Percentiles rank a stretch among this genome's conserved stretches.
Evolutionary conservation across 2,329 filamentous ascomycete genomes (phyloP).

Genomic region (Alternaria novae-zelandiae): DNA sequence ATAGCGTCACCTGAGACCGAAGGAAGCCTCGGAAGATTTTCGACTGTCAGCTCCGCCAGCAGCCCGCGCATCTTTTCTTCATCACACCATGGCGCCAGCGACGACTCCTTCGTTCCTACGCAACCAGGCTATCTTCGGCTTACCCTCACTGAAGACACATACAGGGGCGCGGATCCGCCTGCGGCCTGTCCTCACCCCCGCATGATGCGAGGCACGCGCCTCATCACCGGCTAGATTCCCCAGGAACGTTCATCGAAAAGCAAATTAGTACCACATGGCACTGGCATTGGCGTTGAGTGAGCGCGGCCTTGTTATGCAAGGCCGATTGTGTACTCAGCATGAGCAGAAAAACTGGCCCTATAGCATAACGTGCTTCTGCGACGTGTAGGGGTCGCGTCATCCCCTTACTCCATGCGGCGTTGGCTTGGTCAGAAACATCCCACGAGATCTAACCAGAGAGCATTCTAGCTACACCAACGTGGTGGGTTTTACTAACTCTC

Average conservation of each 20-base stretch:
- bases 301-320: conserved; percentile 21
- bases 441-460: conserved; percentile 32
- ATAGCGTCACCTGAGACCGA: neutral
- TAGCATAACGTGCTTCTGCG: conserved; percentile 11
- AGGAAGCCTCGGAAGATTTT: conserved; percentile 5
- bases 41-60: conserved; percentile 9
- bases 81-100: conserved; percentile 31
- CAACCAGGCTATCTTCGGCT: conserved; percentile 42
- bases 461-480: conserved; percentile 30
- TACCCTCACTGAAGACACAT: conserved; percentile 16
- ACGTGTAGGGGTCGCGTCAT: conserved; percentile 25
- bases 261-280: conserved; percentile 20
- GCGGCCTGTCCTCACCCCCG: conserved; percentile 21
- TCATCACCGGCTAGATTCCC: conserved; percentile 29
- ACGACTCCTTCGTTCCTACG: conserved; percentile 4
- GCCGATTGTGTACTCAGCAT: conserved; percentile 8
- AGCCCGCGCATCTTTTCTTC: conserved; percentile 15
- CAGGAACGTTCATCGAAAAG: conserved; percentile 20
- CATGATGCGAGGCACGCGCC: conserved; percentile 27
- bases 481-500: conserved; percentile 23
- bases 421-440: conserved; percentile 26
- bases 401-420: conserved; percentile 23
- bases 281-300: conserved; percentile 6
- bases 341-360: conserved; percentile 15
- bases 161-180: conserved; percentile 19